A percentile compares a stretch with the other conserved stretches of the same genome.
Conservation (phyloP, 2,329 filamentous ascomycete species). For the Meredithiella fracta region DNA sequence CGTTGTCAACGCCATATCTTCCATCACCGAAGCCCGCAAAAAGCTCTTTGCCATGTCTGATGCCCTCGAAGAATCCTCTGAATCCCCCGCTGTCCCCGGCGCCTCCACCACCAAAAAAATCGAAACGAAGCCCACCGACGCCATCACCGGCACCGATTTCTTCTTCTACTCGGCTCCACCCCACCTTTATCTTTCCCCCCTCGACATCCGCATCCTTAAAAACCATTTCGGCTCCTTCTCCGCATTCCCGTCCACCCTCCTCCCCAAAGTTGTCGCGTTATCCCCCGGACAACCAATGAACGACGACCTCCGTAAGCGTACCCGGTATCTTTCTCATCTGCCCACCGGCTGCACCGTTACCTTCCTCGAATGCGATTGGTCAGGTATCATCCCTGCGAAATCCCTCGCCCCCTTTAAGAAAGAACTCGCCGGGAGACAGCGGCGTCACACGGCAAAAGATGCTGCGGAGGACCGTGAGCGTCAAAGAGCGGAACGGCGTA, state of each 20-base stretch:
- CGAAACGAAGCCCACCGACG: neutral
- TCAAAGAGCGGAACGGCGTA: conserved; percentile 62
- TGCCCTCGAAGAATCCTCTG: neutral
- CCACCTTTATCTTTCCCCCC: conserved; percentile 75
- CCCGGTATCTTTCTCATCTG: conserved; percentile 75
- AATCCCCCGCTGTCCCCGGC: conserved; percentile 22
- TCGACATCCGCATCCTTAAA: conserved; percentile 86
- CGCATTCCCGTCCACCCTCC: conserved; percentile 66
- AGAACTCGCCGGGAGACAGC: conserved; percentile 62
- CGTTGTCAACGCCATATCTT: conserved; percentile 67
- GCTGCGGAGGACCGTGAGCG: conserved; percentile 74
- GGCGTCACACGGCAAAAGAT: conserved; percentile 67
- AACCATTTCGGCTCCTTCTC: conserved; percentile 73
- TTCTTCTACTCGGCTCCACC: conserved; percentile 79
- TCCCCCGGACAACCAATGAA: conserved; percentile 79
- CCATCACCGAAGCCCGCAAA: conserved; percentile 60
- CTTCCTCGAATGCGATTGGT: conserved; percentile 91
- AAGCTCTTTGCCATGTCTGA: conserved; percentile 31
- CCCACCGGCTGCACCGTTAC: conserved; percentile 81
- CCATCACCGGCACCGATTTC: conserved; percentile 4
- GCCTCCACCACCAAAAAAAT: conserved; percentile 15
- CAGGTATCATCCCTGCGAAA: conserved; percentile 63
- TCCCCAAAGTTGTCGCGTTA: conserved; percentile 77
- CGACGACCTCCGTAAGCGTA: conserved; percentile 63
- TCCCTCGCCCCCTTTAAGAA: conserved; percentile 58